These are phyloP conservation scores for Trametes sanguinea DNA, from an alignment of 768 basidiomycete genomes.

Conservation along the genomic window DNA sequence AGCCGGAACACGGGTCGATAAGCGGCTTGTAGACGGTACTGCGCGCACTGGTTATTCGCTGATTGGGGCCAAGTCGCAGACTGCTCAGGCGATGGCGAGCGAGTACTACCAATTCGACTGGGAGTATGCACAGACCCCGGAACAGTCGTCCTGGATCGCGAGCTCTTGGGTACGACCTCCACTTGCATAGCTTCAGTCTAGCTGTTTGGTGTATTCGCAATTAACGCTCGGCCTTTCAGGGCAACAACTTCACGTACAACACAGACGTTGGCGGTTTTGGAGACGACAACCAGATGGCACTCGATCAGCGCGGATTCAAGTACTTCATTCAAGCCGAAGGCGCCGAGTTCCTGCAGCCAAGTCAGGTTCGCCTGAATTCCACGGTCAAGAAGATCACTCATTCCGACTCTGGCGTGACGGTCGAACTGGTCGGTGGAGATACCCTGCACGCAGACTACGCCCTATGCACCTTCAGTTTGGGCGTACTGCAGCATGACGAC, in stretches of 20 bases:
- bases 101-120: constrained; percentile 57
- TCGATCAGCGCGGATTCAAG: constrained; percentile 65
- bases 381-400: constrained; percentile 52
- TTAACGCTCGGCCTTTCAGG: constrained; percentile 34
- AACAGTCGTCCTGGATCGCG: constrained; percentile 44
- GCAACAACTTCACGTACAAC: constrained; percentile 61
- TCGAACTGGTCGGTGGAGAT: constrained; percentile 47
- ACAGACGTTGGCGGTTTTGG: constrained; percentile 58
- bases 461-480: constrained; percentile 66
- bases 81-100: constrained; percentile 49
- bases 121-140: constrained; percentile 56
- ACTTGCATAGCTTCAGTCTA: not conserved
- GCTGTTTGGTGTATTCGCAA: not conserved
- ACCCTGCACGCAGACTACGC: constrained; percentile 55
- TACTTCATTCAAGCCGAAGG: constrained; percentile 59
- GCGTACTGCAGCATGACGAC: constrained; percentile 66
- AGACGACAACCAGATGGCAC: constrained; percentile 49
- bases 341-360: constrained; percentile 48
- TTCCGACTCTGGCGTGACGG: constrained; percentile 44
- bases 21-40: constrained; percentile 48
- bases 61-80: constrained; percentile 45
- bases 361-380: constrained; percentile 51
- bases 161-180: constrained; percentile 50
- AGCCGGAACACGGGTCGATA: constrained; percentile 45
- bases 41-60: constrained; percentile 52